Evolutionary conservation across 345 rosid genomes (phyloP).

Genomic region (Cardiospermum halicacabum): DNA sequence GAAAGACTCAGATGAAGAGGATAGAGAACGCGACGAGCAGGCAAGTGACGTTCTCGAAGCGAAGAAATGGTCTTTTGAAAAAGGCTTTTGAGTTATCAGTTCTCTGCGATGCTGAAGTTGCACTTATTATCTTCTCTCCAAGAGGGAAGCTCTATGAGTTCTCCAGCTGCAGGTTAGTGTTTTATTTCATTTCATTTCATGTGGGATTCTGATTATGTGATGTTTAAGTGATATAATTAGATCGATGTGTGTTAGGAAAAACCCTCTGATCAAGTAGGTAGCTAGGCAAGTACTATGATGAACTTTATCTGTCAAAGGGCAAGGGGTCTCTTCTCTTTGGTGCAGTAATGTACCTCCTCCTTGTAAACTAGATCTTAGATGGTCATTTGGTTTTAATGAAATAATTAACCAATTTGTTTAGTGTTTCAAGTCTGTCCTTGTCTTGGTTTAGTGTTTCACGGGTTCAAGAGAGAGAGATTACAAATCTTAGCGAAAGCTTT

Average conservation of each 20-base stretch:
- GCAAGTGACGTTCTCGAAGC: slow-evolving; percentile 87
- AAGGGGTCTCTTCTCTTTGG: slow-evolving; percentile 14
- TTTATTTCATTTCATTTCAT: slow-evolving; percentile 20
- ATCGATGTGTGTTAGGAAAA: not conserved
- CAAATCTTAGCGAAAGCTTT: not conserved
- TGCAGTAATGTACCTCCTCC: not conserved
- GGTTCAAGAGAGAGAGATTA: not conserved
- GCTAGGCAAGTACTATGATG: slow-evolving; percentile 10
- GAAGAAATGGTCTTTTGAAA: slow-evolving; percentile 76
- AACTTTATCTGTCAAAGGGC: slow-evolving; percentile 17
- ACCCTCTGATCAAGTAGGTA: not conserved
- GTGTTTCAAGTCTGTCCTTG: not conserved
- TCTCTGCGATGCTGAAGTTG: slow-evolving; percentile 87
- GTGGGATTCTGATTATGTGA: not conserved
- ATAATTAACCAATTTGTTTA: slow-evolving; percentile 3
- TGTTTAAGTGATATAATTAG: not conserved
- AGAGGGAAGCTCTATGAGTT: slow-evolving; percentile 82
- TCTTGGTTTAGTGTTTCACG: not conserved
- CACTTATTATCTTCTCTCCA: slow-evolving; percentile 74
- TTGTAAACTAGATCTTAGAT: slow-evolving; percentile 11
- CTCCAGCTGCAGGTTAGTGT: slow-evolving; percentile 73
- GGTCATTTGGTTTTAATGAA: slow-evolving; percentile 13
- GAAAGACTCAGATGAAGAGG: slow-evolving; percentile 88
- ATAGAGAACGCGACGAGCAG: slow-evolving; percentile 83
- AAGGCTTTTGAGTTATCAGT: slow-evolving; percentile 83